Conservation (phyloP, 169 alveolate genomes). For the Eimeria falciformis region DNA sequence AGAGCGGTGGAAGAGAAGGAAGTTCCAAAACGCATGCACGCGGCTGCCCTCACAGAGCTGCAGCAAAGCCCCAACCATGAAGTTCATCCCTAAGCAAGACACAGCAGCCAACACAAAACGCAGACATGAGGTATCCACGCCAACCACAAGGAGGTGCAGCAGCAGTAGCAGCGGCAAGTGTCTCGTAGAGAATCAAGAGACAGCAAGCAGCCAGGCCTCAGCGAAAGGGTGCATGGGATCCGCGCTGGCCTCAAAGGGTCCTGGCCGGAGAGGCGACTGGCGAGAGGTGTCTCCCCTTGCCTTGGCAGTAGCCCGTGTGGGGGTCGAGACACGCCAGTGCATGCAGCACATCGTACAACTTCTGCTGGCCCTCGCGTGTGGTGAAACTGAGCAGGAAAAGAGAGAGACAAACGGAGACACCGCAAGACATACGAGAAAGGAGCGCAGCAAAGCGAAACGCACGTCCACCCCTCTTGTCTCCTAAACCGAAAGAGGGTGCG, state of each 20-base stretch:
- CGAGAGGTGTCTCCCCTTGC: neutral
- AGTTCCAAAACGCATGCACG: slow-evolving; percentile 38
- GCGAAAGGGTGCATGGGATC: too few relatives aligned
- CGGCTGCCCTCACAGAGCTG: slow-evolving; percentile 21
- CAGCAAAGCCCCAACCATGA: slow-evolving; percentile 45
- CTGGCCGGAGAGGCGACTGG: neutral
- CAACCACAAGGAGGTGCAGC: neutral
- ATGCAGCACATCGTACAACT: slow-evolving; percentile 54
- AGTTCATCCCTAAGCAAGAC: slow-evolving; percentile 51
- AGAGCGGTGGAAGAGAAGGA: slow-evolving; percentile 18
- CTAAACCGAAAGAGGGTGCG: too few relatives aligned
- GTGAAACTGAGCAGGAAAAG: neutral
- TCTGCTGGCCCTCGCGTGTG: slow-evolving; percentile 28
- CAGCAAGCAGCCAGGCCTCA: neutral
- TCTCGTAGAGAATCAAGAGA: neutral
- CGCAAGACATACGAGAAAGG: neutral
- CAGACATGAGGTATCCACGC: neutral
- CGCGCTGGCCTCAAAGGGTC: too few relatives aligned
- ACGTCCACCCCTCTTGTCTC: too few relatives aligned
- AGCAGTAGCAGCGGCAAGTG: neutral
- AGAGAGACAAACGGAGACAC: neutral
- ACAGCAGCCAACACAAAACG: neutral
- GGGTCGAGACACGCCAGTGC: slow-evolving; percentile 36
- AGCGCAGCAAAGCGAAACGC: neutral
- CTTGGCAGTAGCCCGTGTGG: slow-evolving; percentile 67